These are phyloP conservation scores for Iris macrosiphon DNA, from an alignment of 106 monocot genomes.

Conservation along the genomic window DNA sequence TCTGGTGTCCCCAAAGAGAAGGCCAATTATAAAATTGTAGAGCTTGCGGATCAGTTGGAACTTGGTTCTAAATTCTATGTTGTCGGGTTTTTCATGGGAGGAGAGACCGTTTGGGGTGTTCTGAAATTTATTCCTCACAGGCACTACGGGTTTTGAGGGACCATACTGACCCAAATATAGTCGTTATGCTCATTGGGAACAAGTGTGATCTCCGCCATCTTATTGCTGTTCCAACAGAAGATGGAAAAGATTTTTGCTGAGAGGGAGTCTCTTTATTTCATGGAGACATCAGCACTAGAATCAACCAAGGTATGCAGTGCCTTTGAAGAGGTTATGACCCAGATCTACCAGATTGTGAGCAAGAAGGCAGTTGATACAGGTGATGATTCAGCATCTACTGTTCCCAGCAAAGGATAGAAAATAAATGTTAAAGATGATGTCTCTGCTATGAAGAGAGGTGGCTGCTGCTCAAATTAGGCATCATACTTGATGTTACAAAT, in stretches of 20 bases:
- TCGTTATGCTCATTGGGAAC: constrained; percentile 52
- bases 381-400: constrained; percentile 10
- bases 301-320: constrained; percentile 44
- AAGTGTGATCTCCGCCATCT: constrained; percentile 53
- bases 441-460: constrained; percentile 27
- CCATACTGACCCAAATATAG: constrained; percentile 51
- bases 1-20: constrained; percentile 49
- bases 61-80: constrained; percentile 66
- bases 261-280: constrained; percentile 34
- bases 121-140: constrained; percentile 84
- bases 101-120: constrained; percentile 64
- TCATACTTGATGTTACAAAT: no score
- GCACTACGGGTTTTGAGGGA: constrained; percentile 39
- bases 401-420: constrained; percentile 28
- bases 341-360: constrained; percentile 39
- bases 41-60: constrained; percentile 61
- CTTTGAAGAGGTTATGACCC: constrained; percentile 37
- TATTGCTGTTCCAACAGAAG: constrained; percentile 29
- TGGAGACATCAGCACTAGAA: constrained; percentile 57
- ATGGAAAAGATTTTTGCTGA: constrained; percentile 30
- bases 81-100: constrained; percentile 79
- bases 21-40: constrained; percentile 66
- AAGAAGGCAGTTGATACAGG: constrained; percentile 29
- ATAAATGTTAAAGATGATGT: constrained; percentile 37
- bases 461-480: constrained; percentile 54